Base-by-base conservation (phyloP, 1,139 yeast genomes). In the Tardiomyces digboiensis region DNA sequence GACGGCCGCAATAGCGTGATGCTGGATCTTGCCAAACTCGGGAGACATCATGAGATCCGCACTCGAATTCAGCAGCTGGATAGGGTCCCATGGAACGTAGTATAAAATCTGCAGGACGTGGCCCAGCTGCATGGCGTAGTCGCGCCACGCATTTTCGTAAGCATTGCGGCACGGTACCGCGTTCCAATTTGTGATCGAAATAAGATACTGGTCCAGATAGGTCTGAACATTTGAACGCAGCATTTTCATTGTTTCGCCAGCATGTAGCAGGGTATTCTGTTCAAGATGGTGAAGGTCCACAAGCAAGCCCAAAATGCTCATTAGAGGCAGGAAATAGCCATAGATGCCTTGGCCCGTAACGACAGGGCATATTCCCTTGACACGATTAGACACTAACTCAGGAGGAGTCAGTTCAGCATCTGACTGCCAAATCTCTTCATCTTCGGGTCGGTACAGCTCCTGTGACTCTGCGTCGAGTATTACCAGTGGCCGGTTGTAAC, bases 401-500 rank as follows among this genome's bases (percentile, higher is more conserved):
- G 61, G 57, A 14, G 54, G 54, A 5, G 52, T 44, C 19, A 52
- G 39, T 21, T 44, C 33, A n/a, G 8, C 33, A 8, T 26, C 33
- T 43, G 22, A 40, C 52, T 29, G 52, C 71, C 71, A 69, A 3
- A 59, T 43, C 2, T 52, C 56, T 36, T 67, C 70, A 39, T 54
- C 53, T 44, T 64, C 59, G 0, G 73, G 72, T 10, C 61, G 55
- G 46, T 52, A 63, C 19, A 68, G 45, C 7, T 57, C 60, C 42
- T 50, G 44, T 19, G 64, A 60, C 44, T 64, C 70, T 4, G 59
- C 50, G 46, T 69, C 73, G 12, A 60, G 50, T 20, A 67, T 55
- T 4, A 59, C 52, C 26, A 62, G 48, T 2, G 65, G 62, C 7
- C 63, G 52, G 47, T 67, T 68, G 50, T 66, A 67, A 41, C 70